These are phyloP conservation scores for Curvularia spicifera DNA, from an alignment of 2,329 filamentous ascomycete genomes.

Conservation along the genomic window DNA sequence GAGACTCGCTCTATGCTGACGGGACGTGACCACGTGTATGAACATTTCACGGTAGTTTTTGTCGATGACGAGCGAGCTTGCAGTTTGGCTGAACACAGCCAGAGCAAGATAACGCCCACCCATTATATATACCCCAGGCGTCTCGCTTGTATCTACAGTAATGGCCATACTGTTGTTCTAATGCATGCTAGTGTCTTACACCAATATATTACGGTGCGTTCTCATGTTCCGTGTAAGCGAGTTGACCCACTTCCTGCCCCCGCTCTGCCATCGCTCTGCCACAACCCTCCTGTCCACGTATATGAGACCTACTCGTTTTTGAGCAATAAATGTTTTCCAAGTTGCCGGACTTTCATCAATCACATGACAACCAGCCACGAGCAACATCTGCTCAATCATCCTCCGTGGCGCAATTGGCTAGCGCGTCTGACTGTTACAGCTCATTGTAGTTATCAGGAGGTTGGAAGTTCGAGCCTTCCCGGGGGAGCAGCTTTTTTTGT, in stretches of 20 bases:
- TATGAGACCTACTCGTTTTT: background rate
- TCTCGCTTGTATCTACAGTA: background rate
- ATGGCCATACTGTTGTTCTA: background rate
- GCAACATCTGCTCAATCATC: constrained; percentile 30
- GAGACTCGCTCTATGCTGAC: background rate
- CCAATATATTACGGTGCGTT: background rate
- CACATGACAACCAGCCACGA: constrained; percentile 27
- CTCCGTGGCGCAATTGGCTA: constrained; percentile 61
- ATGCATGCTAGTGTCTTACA: background rate
- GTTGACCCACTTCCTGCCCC: constrained; percentile 14
- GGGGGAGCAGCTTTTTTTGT: constrained; percentile 35
- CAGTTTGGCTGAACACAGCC: background rate
- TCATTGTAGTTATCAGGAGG: constrained; percentile 35
- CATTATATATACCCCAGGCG: constrained; percentile 1
- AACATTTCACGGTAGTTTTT: background rate
- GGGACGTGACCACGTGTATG: background rate
- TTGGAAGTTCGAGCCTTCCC: constrained; percentile 45
- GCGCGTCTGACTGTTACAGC: constrained; percentile 66
- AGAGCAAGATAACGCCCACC: background rate
- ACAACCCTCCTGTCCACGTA: background rate
- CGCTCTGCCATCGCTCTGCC: background rate
- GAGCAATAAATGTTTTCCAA: background rate
- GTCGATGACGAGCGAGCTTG: constrained; percentile 13
- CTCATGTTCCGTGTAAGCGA: constrained; percentile 12
- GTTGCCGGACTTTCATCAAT: constrained; percentile 10